phyloP scores from a whole-genome alignment of 2,329 filamentous ascomycete species.

The Neurospora sp. region DNA sequence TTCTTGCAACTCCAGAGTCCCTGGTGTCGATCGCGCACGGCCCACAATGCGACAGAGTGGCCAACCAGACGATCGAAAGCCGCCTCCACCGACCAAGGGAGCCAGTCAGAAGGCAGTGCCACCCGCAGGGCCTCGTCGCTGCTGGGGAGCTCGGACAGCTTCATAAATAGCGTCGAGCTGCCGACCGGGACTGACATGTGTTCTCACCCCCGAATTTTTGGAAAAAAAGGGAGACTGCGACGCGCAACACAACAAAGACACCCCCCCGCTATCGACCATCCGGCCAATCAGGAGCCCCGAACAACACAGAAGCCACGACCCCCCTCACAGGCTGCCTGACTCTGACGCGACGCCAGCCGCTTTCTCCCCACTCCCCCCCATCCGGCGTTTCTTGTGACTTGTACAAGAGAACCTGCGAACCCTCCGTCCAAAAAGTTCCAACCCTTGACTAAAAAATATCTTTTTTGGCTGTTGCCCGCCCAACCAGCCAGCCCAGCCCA shows the following conservation, averaged over 20 bases:
- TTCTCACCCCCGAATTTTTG: constrained; percentile 21
- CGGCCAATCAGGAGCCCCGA: constrained; percentile 11
- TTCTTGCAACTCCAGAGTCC: constrained; percentile 4
- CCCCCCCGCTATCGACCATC: constrained; percentile 1
- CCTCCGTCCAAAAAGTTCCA: neutral
- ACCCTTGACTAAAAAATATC: constrained; percentile 1
- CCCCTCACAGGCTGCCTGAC: neutral
- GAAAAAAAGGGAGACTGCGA: constrained; percentile 13
- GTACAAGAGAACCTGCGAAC: neutral
- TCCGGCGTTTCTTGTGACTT: constrained; percentile 1
- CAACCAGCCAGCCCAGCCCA: neutral
- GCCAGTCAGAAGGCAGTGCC: constrained; percentile 18
- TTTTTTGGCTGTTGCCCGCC: neutral
- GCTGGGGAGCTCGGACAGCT: constrained; percentile 14
- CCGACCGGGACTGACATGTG: constrained; percentile 24
- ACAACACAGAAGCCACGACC: constrained; percentile 1
- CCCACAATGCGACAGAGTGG: constrained; percentile 10
- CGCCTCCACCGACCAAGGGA: constrained; percentile 20
- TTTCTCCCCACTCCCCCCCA: constrained; percentile 5
- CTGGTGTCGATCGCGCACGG: constrained; percentile 16
- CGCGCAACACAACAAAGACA: constrained; percentile 12
- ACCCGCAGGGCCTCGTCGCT: constrained; percentile 9
- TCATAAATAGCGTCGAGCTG: constrained; percentile 28
- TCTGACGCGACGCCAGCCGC: constrained; percentile 3
- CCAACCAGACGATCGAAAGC: constrained; percentile 15